phyloP scores from a whole-genome alignment of 768 basidiomycete genomes.

The Xanthoconium stramineum region DNA sequence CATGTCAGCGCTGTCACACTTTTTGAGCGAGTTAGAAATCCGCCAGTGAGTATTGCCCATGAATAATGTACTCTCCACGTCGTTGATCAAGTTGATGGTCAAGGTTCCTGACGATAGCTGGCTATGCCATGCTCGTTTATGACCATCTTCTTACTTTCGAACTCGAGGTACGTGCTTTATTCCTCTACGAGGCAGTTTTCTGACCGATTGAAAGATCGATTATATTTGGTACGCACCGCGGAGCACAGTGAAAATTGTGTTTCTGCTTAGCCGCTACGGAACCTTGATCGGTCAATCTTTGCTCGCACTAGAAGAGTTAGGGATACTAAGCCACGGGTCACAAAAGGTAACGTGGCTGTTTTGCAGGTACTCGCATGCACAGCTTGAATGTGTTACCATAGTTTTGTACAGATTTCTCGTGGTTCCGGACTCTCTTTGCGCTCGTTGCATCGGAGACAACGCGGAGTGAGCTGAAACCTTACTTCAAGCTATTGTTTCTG shows the following conservation, averaged over 20 bases:
- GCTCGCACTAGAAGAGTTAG: conserved; percentile 14
- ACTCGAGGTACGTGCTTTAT: conserved; percentile 11
- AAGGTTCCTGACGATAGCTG: conserved; percentile 3
- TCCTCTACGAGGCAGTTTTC: background rate
- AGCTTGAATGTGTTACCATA: background rate
- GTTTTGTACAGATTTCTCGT: conserved; percentile 14
- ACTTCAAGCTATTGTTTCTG: background rate
- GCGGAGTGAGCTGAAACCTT: conserved; percentile 8
- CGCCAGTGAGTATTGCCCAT: conserved; percentile 2
- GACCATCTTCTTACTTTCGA: conserved; percentile 17
- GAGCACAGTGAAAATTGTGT: conserved; percentile 8
- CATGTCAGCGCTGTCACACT: background rate
- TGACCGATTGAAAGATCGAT: background rate
- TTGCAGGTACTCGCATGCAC: background rate
- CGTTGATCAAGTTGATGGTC: background rate
- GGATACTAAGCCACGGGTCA: conserved; percentile 10
- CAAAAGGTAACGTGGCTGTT: background rate
- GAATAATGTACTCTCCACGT: background rate
- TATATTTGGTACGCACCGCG: conserved; percentile 13
- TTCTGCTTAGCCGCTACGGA: conserved; percentile 21
- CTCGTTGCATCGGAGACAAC: conserved; percentile 7
- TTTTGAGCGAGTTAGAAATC: background rate
- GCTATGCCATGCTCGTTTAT: conserved; percentile 9
- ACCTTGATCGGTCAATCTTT: conserved; percentile 8
- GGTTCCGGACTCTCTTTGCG: background rate